Evolutionary conservation across 768 basidiomycete genomes (phyloP).

Genomic region (Psilocybe azurescens): DNA sequence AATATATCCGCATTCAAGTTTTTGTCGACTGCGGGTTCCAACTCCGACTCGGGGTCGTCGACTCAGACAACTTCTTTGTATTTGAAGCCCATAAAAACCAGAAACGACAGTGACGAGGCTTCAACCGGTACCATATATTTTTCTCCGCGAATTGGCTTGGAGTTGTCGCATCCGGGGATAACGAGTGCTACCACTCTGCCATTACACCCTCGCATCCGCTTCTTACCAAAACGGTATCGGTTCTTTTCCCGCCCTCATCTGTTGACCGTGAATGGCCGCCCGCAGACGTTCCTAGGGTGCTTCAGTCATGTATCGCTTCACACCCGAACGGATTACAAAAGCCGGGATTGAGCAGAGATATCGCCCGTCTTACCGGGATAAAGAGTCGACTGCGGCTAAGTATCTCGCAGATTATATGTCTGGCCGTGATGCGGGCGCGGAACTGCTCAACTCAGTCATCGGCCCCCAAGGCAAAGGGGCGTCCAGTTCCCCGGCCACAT

Average conservation of each 20-base stretch:
- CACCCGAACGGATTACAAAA: slow-evolving; percentile 18
- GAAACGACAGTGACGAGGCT: slow-evolving; percentile 10
- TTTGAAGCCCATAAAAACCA: slow-evolving; percentile 19
- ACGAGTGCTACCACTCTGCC: slow-evolving; percentile 35
- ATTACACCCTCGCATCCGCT: slow-evolving; percentile 60
- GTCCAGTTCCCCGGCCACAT: slow-evolving; percentile 44
- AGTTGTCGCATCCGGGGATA: slow-evolving; percentile 69
- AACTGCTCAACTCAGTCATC: slow-evolving; percentile 42
- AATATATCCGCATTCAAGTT: slow-evolving; percentile 60
- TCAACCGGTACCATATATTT: slow-evolving; percentile 44
- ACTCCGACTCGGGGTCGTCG: slow-evolving; percentile 7
- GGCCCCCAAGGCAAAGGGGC: slow-evolving; percentile 56
- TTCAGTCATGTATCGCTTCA: slow-evolving; percentile 26
- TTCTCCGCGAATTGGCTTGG: slow-evolving; percentile 80
- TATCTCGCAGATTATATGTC: slow-evolving; percentile 49
- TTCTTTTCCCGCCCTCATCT: slow-evolving; percentile 65
- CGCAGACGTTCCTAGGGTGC: slow-evolving; percentile 70
- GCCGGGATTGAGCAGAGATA: slow-evolving; percentile 28
- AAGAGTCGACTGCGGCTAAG: slow-evolving; percentile 44
- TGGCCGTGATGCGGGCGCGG: slow-evolving; percentile 36
- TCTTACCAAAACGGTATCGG: slow-evolving; percentile 65
- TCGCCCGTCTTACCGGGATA: slow-evolving; percentile 47
- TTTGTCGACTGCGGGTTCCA: background rate
- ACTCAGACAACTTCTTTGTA: slow-evolving; percentile 15
- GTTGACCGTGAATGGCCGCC: slow-evolving; percentile 67